A percentile compares a stretch with the other conserved stretches of the same genome.
phyloP scores from a whole-genome alignment of 2,329 filamentous ascomycete genomes.

The Calonectria pseudoturangicola region DNA sequence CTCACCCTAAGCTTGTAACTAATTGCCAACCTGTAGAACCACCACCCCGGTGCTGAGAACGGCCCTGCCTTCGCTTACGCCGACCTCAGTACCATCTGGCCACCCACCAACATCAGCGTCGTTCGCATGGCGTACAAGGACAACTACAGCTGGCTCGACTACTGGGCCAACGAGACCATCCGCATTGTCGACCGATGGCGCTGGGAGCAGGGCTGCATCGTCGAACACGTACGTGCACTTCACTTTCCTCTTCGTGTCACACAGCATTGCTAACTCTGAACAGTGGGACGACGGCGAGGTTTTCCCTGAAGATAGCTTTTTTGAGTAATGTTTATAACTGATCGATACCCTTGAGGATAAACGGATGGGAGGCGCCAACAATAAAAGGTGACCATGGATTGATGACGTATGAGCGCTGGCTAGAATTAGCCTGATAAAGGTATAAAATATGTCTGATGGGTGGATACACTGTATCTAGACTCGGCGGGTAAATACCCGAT shows the following conservation, averaged over 20 bases:
- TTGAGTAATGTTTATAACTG: neutral
- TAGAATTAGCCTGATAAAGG: neutral
- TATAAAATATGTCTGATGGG: too few relatives aligned
- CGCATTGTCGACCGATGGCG: slow-evolving; percentile 6
- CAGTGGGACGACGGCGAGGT: slow-evolving; percentile 24
- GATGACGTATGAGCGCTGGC: neutral
- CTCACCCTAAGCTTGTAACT: neutral
- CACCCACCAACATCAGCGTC: slow-evolving; percentile 20
- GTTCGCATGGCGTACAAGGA: slow-evolving; percentile 15
- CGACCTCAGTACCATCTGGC: slow-evolving; percentile 5
- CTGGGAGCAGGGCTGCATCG: slow-evolving; percentile 18
- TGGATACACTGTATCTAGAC: too few relatives aligned
- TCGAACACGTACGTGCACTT: slow-evolving; percentile 2
- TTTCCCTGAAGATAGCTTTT: neutral
- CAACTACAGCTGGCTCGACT: slow-evolving; percentile 17
- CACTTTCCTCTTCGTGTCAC: neutral
- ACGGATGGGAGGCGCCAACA: neutral
- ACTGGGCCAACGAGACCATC: neutral
- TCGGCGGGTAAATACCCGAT: too few relatives aligned
- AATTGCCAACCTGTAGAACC: slow-evolving; percentile 3
- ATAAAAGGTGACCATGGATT: neutral
- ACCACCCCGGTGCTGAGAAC: slow-evolving; percentile 15
- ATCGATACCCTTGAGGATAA: neutral
- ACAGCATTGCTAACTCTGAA: neutral
- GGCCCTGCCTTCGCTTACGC: neutral